phyloP scores from a whole-genome alignment of 495 filamentous ascomycete species.

The Tuber brumale region DNA sequence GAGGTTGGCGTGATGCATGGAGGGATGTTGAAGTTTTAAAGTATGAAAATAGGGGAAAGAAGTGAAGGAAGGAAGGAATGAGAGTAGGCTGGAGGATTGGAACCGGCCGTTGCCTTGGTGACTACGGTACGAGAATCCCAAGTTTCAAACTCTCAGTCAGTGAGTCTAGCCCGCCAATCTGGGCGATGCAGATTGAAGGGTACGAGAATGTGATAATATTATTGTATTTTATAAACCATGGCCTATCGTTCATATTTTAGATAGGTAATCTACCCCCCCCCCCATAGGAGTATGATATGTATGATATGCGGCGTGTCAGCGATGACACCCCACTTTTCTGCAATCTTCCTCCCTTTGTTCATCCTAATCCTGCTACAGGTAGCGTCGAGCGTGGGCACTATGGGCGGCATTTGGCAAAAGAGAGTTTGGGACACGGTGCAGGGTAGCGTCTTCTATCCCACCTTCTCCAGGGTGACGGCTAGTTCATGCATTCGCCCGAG shows the following conservation, averaged over 20 bases:
- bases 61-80: background rate
- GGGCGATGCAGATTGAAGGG: background rate
- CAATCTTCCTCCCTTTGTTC: background rate
- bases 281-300: background rate
- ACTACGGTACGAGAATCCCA: background rate
- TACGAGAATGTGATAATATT: background rate
- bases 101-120: background rate
- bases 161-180: background rate
- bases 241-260: background rate
- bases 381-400: background rate
- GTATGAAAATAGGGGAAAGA: background rate
- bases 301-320: background rate
- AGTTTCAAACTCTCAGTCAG: background rate
- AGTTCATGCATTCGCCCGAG: background rate
- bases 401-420: background rate
- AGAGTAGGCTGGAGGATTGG: no score
- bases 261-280: background rate
- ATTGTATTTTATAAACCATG: background rate
- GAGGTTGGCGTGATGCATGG: background rate
- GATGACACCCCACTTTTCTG: background rate
- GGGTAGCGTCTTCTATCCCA: background rate
- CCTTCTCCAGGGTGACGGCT: background rate
- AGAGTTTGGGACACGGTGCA: background rate
- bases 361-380: background rate
- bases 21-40: background rate